These are phyloP conservation scores for Plasmodium fragile DNA, from an alignment of 169 alveolate genomes.

Conservation along the genomic window DNA sequence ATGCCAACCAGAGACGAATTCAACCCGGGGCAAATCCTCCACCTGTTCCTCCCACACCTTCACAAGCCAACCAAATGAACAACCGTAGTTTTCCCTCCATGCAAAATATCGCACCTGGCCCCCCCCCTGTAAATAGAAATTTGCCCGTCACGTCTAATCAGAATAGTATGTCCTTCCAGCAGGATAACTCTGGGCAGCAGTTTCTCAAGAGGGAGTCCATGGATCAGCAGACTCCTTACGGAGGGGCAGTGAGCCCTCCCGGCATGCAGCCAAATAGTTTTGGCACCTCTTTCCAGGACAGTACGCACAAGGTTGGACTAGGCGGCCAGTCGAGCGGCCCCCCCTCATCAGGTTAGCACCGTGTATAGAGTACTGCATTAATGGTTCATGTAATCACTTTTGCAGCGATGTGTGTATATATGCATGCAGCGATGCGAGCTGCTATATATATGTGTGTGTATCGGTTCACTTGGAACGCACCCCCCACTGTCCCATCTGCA, in stretches of 20 bases:
- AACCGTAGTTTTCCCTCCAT: background rate
- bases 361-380: background rate
- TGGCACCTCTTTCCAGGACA: slow-evolving; percentile 13
- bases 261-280: slow-evolving; percentile 4
- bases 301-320: background rate
- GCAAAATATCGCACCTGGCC: slow-evolving; percentile 3
- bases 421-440: background rate
- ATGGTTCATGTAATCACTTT: no score
- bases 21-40: slow-evolving; percentile 12
- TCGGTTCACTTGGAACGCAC: background rate
- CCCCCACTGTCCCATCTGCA: background rate
- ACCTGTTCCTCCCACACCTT: background rate
- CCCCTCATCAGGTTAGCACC: background rate
- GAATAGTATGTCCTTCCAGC: background rate
- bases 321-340: background rate
- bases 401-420: background rate
- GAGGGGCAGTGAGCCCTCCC: background rate
- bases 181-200: background rate
- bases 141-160: background rate
- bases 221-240: slow-evolving; percentile 6
- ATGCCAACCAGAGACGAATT: slow-evolving; percentile 22
- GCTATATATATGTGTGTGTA: background rate
- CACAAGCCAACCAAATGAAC: slow-evolving; percentile 16
- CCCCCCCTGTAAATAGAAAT: slow-evolving; percentile 16
- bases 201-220: slow-evolving; percentile 36